phyloP scores from a whole-genome alignment of 1,284 basidiomycete species.

The Neotropicomus parvogracilis region DNA sequence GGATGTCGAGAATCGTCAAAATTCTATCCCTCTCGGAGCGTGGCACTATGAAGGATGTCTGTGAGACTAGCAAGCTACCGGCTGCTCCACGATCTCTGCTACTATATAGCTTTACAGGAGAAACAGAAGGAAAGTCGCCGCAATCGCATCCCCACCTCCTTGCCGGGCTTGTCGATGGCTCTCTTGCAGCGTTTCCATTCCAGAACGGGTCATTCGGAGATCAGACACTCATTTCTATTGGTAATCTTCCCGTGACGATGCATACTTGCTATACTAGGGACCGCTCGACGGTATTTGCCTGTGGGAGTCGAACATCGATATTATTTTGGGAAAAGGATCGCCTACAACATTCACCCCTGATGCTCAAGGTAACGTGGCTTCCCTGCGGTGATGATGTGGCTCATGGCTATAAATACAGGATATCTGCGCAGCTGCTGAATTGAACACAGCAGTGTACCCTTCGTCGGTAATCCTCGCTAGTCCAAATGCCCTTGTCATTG shows the following conservation, averaged over 20 bases:
- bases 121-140: slow-evolving; percentile 32
- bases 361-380: slow-evolving; percentile 59
- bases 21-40: slow-evolving; percentile 46
- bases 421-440: slow-evolving; percentile 49
- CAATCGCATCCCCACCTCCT: slow-evolving; percentile 58
- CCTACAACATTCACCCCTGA: slow-evolving; percentile 66
- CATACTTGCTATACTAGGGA: slow-evolving; percentile 49
- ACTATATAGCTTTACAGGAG: slow-evolving; percentile 59
- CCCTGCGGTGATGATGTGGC: neutral
- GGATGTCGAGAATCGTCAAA: slow-evolving; percentile 66
- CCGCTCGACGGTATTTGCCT: slow-evolving; percentile 57
- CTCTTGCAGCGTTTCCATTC: slow-evolving; percentile 58
- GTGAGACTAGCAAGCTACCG: slow-evolving; percentile 45
- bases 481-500: slow-evolving; percentile 56
- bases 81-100: slow-evolving; percentile 69
- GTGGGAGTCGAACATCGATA: slow-evolving; percentile 58
- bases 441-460: slow-evolving; percentile 48
- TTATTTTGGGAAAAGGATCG: slow-evolving; percentile 67
- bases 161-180: slow-evolving; percentile 79
- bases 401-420: slow-evolving; percentile 42
- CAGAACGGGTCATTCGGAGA: slow-evolving; percentile 46
- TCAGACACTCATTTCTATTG: slow-evolving; percentile 63
- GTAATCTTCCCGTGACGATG: slow-evolving; percentile 63
- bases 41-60: slow-evolving; percentile 32
- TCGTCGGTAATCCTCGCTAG: slow-evolving; percentile 60